Evolutionary conservation across 2,329 filamentous ascomycete genomes (phyloP), one percentile per base, ranked within the genome.

Genomic region (Fusarium dimerum): DNA sequence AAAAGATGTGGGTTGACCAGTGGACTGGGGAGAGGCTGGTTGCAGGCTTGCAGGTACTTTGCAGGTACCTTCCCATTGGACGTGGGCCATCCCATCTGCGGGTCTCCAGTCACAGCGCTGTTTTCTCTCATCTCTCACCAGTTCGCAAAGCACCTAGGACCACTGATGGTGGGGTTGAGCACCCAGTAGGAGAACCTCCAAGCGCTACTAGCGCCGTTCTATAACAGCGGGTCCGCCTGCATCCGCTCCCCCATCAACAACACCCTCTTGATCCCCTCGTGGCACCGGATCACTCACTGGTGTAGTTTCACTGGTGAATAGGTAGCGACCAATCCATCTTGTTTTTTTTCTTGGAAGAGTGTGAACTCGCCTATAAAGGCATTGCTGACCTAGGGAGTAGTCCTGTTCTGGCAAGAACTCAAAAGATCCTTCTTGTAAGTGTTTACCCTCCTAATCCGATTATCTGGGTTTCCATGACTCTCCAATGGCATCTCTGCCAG

Each of bases 301-400:
- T 55, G 50, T 18, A 43, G 48, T 56, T 34, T 59, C 50, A 62
- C 54, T 61, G 59, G 58, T 41, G 52, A 52, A 48, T 48, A 47
- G 48, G 47, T 48, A 47, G 48, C 18, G 41, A 26, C 42, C 41
- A 51, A 34, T 51, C 32, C 44, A 51, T 50, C 48, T 50, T 43
- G 15, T 36, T n/a, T 42, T 42, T 17, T 15, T n/a, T 51, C 10
- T 36, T 36, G 32, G 13, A 15, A 26, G 20, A 26, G 20, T 26
- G 20, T 26, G 4, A 5, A 26, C 7, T 26, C 20, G 20, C 20
- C 20, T 26, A 26, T 26, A 4, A 26, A 26, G 20, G 4, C 20
- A 26, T 5, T 26, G 7, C 7, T 26, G 20, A 26, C 20, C 20
- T 26, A 7, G 20, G 20, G 4, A 26, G 20, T 7, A 26, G 20